These are phyloP conservation scores for Chlamydomonas reinhardtii DNA, from an alignment of 163 green algal genomes.

Conservation along the genomic window DNA sequence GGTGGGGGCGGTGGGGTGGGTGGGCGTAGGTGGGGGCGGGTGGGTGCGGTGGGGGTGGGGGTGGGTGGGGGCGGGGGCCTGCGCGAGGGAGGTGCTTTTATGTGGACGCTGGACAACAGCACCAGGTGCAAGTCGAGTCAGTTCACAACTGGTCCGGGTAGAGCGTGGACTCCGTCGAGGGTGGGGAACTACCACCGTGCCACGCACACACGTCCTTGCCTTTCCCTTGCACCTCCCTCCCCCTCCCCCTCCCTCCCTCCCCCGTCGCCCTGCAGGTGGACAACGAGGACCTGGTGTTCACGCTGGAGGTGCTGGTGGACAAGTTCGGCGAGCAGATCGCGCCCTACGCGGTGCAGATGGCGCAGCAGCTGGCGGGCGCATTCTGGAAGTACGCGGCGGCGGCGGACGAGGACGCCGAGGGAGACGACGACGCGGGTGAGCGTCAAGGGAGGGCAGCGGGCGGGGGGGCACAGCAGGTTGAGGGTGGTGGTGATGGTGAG, in stretches of 20 bases:
- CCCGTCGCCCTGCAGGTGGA: conserved; percentile 74
- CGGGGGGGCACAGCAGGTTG: background rate
- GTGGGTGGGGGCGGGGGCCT: no score
- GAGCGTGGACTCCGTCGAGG: no score
- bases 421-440: conserved; percentile 72
- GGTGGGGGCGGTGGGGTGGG: conserved; percentile 56
- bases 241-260: no score
- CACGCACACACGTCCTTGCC: no score
- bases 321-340: conserved; percentile 94
- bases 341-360: conserved; percentile 84
- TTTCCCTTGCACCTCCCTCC: no score
- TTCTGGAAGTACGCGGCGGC: conserved; percentile 87
- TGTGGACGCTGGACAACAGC: no score
- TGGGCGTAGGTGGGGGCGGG: background rate
- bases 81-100: no score
- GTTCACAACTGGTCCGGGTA: no score
- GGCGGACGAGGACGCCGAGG: conserved; percentile 77
- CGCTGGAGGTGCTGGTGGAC: conserved; percentile 93
- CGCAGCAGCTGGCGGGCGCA: conserved; percentile 82
- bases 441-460: background rate
- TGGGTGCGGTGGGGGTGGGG: no score
- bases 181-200: no score
- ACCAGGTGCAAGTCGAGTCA: no score
- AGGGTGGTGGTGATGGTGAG: background rate
- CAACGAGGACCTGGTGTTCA: conserved; percentile 93